A percentile compares a stretch with the other conserved stretches of the same genome.
These are phyloP conservation scores for Neocucurbitaria cava DNA, from an alignment of 2,329 filamentous ascomycete species.

Conservation along the genomic window DNA sequence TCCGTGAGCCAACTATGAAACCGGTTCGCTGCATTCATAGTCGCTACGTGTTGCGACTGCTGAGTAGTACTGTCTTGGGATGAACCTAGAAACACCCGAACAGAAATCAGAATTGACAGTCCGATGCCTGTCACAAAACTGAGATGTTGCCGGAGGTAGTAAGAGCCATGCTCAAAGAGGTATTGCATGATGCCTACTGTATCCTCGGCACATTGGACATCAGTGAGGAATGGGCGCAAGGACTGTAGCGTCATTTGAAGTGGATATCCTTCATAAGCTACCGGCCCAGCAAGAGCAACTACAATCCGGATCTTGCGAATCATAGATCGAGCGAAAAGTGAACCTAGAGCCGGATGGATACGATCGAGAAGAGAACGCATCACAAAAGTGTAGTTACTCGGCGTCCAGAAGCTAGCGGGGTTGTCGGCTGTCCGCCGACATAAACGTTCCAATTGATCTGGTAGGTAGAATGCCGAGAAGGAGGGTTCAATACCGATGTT, in stretches of 20 bases:
- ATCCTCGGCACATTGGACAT: conserved; percentile 89
- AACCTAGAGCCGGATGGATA: conserved; percentile 82
- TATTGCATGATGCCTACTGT: conserved; percentile 86
- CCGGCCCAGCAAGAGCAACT: conserved; percentile 75
- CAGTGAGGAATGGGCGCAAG: conserved; percentile 77
- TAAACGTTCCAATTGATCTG: conserved; percentile 78
- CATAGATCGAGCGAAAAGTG: conserved; percentile 84
- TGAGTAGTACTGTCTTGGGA: conserved; percentile 82
- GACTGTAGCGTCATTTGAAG: conserved; percentile 89
- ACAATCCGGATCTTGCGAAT: conserved; percentile 85
- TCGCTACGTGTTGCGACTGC: conserved; percentile 79
- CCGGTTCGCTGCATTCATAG: conserved; percentile 73
- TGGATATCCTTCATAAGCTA: conserved; percentile 79
- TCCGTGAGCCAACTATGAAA: conserved; percentile 82
- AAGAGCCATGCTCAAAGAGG: conserved; percentile 71
- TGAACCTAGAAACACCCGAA: conserved; percentile 77
- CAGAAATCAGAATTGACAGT: conserved; percentile 78
- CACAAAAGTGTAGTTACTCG: conserved; percentile 75
- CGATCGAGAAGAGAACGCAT: conserved; percentile 80
- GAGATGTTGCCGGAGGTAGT: conserved; percentile 69
- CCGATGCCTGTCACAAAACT: conserved; percentile 83
- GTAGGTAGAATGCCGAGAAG: conserved; percentile 79
- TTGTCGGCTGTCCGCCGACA: conserved; percentile 72
- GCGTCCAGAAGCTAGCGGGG: conserved; percentile 72
- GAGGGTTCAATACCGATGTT: conserved; percentile 85